Base-by-base conservation (phyloP, 768 basidiomycete species). In the Sutorius australiensis region DNA sequence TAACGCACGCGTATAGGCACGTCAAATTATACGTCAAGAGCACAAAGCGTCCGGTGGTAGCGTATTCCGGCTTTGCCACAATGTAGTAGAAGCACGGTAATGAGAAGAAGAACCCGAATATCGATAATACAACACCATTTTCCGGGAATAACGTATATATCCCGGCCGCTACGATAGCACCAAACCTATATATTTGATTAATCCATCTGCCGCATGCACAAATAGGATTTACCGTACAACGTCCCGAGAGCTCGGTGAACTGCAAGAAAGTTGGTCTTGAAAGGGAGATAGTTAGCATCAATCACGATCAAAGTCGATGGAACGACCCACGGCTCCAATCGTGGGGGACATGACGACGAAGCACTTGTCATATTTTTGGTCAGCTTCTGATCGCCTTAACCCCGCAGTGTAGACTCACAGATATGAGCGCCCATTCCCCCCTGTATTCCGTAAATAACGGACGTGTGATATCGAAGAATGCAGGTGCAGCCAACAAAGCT, bases 401-500 rank as follows among this genome's bases (percentile, higher is more conserved):
- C 30, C 59, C 60, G 51, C 56, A 45, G 1, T 3, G 33, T 38
- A 33, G 28, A 73, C 80, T 64, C 56, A 90, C 92, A 41, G 94
- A 94, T 48, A 98, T 90, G 63, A 99, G 73, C 1, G 93, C 93
- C 95, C 95, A 99, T 72, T 98, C 93, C 33, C 95, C 95, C 61
- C 85, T 81, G 61, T 87, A 93, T 43, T 84, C 80, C 39, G 90
- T 75, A 63, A 97, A 98, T 4, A 82, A 69, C 5, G 84, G 86
- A 24, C 94, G 76, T 1, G 89, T 94, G 16, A 69, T 56, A 48
- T 89, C 87, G 54, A 90, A 84, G 70, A 95, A 98, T 0, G 95
- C 95, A 2, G 95, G 94, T 0, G 87, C 78, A 0, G 94, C 87
- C 4, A 98, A 75, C 24, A 97, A 70, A 0, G 90, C 88, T 39